These are phyloP conservation scores for Ogataea nitratoaversa DNA, from an alignment of 805 yeast species.

Conservation along the genomic window DNA sequence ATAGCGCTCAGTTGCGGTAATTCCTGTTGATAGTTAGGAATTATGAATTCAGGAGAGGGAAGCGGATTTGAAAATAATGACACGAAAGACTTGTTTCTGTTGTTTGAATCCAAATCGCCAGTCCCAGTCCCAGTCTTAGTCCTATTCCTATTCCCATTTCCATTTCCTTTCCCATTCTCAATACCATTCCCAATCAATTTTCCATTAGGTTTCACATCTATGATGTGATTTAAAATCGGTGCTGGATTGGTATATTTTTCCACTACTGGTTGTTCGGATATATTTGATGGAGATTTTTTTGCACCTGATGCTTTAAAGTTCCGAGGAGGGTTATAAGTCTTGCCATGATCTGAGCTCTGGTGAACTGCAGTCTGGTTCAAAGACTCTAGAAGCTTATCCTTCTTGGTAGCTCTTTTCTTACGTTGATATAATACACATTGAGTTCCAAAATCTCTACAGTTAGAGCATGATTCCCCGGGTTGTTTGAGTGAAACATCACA, in stretches of 20 bases:
- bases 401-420: slow-evolving; percentile 26
- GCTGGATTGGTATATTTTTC: no score
- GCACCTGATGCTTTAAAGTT: neutral
- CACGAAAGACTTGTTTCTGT: no score
- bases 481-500: slow-evolving; percentile 52
- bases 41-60: slow-evolving; percentile 8
- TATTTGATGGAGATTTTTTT: neutral
- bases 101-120: no score
- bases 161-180: no score
- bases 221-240: no score
- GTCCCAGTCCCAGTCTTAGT: no score
- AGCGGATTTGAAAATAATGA: neutral
- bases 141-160: no score
- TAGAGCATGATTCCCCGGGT: slow-evolving; percentile 53
- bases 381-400: slow-evolving; percentile 1
- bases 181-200: no score
- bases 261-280: no score
- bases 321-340: no score
- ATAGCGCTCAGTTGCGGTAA: slow-evolving; percentile 9
- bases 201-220: no score
- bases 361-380: neutral
- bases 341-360: no score
- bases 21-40: slow-evolving; percentile 6
- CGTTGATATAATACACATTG: slow-evolving; percentile 59
- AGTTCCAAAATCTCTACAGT: slow-evolving; percentile 64